phyloP scores from a whole-genome alignment of 2,329 filamentous ascomycete species.

The Ascochyta clinopodiicola region DNA sequence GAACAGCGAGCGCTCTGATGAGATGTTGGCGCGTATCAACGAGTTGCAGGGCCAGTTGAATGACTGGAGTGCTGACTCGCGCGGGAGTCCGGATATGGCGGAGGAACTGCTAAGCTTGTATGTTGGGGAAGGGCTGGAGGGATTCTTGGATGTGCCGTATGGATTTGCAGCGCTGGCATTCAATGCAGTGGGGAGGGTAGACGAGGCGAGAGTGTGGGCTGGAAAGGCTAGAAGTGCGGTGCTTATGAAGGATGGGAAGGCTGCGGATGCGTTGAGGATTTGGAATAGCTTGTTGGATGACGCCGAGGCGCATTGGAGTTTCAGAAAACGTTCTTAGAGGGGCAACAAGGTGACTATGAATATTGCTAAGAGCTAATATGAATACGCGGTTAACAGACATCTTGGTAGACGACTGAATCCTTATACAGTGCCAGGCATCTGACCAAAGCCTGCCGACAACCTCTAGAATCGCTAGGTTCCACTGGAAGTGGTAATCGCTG shows the following conservation, averaged over 20 bases:
- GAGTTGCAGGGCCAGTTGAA: conserved; percentile 41
- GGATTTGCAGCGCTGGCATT: conserved; percentile 51
- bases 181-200: conserved; percentile 40
- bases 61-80: conserved; percentile 34
- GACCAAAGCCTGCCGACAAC: too few relatives aligned
- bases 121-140: conserved; percentile 46
- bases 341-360: neutral
- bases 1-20: conserved; percentile 34
- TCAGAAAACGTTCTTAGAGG: conserved; percentile 9
- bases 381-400: too few relatives aligned
- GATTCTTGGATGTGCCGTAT: conserved; percentile 50
- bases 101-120: conserved; percentile 47
- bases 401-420: too few relatives aligned
- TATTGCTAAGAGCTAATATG: too few relatives aligned
- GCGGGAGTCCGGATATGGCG: conserved; percentile 32
- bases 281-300: conserved; percentile 41
- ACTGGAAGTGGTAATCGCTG: too few relatives aligned
- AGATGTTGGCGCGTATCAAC: conserved; percentile 37
- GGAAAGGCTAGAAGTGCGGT: conserved; percentile 43
- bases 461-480: too few relatives aligned
- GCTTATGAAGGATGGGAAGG: conserved; percentile 47
- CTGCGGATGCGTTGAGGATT: conserved; percentile 40
- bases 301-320: conserved; percentile 45
- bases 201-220: conserved; percentile 43
- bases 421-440: too few relatives aligned